Evolutionary conservation across 371 early-diverging fungal species (phyloP).

Genomic region (Mucor indicus): DNA sequence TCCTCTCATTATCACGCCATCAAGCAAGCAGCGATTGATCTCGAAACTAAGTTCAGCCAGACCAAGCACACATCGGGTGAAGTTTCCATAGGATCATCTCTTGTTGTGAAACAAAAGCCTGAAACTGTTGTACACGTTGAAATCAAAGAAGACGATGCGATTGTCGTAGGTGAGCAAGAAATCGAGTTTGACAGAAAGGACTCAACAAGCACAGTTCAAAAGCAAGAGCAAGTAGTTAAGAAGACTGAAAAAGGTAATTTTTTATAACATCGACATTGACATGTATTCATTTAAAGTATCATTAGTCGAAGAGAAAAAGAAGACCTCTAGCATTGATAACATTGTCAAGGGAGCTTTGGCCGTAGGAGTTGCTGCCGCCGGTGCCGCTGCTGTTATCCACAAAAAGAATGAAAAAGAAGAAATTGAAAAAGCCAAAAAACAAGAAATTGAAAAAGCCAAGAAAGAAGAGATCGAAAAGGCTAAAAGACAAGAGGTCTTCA

Average conservation of each 20-base stretch:
- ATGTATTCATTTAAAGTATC: background rate
- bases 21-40: slow-evolving; percentile 2
- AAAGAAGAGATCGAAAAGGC: slow-evolving; percentile 3
- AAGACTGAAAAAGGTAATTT: slow-evolving; percentile 15
- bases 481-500: slow-evolving; percentile 1
- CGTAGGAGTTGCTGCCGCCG: slow-evolving; percentile 17
- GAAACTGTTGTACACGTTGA: slow-evolving; percentile 13
- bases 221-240: slow-evolving; percentile 3
- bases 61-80: slow-evolving; percentile 8
- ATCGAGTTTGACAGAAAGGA: slow-evolving; percentile 16
- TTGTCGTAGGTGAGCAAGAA: slow-evolving; percentile 30
- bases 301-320: slow-evolving; percentile 11
- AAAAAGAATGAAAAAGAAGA: slow-evolving; percentile 18
- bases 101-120: slow-evolving; percentile 18
- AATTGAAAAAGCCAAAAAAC: too few species aligned
- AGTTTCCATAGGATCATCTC: slow-evolving; percentile 20
- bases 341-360: slow-evolving; percentile 19
- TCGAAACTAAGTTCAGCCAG: slow-evolving; percentile 14
- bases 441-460: slow-evolving; percentile 8
- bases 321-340: slow-evolving; percentile 8
- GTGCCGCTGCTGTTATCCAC: slow-evolving; percentile 4
- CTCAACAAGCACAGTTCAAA: background rate
- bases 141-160: slow-evolving; percentile 14
- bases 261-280: background rate
- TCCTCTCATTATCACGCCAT: slow-evolving; percentile 9